Conservation (phyloP, 192 early-diverging fungal genomes). For the Coemansia sp. region DNA sequence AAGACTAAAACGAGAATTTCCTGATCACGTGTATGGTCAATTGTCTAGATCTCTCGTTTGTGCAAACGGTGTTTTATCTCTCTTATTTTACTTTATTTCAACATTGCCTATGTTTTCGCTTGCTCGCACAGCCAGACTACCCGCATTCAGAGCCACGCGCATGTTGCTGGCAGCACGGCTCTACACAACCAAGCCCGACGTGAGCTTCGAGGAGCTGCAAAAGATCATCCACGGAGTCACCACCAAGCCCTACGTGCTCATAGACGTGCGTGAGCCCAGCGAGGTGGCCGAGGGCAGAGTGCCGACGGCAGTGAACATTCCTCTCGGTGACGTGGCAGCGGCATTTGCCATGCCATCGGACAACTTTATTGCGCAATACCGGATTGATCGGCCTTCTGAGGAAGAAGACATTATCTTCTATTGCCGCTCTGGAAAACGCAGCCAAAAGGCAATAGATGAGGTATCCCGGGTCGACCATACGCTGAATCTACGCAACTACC, state of each 20-base stretch:
- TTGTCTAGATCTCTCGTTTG: too few relatives aligned
- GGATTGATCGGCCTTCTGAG: slow-evolving; percentile 60
- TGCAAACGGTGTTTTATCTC: too few relatives aligned
- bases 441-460: slow-evolving; percentile 60
- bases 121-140: background rate
- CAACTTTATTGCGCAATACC: slow-evolving; percentile 53
- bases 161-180: slow-evolving; percentile 10
- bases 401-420: slow-evolving; percentile 63
- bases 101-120: slow-evolving; percentile 1
- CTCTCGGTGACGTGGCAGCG: slow-evolving; percentile 58
- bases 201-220: slow-evolving; percentile 45
- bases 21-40: too few relatives aligned
- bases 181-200: slow-evolving; percentile 44
- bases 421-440: slow-evolving; percentile 67
- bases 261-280: slow-evolving; percentile 67
- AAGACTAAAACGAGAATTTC: too few relatives aligned
- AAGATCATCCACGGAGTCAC: slow-evolving; percentile 46
- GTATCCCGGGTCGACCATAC: slow-evolving; percentile 53
- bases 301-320: slow-evolving; percentile 66
- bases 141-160: slow-evolving; percentile 2
- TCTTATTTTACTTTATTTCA: too few relatives aligned
- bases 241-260: slow-evolving; percentile 49
- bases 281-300: slow-evolving; percentile 63
- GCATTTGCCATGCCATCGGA: slow-evolving; percentile 44
- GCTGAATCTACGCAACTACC: slow-evolving; percentile 48